Base-by-base conservation (phyloP, 108 stramenopile species). In the Skeletonema potamos region DNA sequence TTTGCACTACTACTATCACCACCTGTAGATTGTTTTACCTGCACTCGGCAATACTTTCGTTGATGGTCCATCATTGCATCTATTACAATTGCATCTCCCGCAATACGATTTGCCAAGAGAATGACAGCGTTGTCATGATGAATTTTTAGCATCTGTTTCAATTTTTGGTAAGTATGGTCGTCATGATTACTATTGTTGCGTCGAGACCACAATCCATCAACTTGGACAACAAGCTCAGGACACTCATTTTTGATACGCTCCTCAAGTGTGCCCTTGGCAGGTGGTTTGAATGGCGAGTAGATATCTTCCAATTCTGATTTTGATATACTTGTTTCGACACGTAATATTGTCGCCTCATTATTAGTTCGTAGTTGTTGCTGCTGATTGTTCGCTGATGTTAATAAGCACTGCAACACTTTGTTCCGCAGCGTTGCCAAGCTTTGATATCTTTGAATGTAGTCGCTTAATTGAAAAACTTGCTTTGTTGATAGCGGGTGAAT, bases 201-300 rank as follows among this genome's bases (percentile, higher is more conserved):
- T 34, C 30, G 33, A 33, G 58, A 66, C 87, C 87, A 88, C 2
- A 86, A 58, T 11, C 61, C 63, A 34, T 88, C 87, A 17, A 86
- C 41, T 2, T 61, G 39, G 10, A 18, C 56, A 15, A 80, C 64
- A 32, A 88, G 71, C 56, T 86, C 54, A 0, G 87, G 87, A 68
- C 84, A 77, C 27, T 88, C 73, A 27, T 54, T 59, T 41, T 56
- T 44, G 58, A 88, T 84, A 20, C 85, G 81, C 60, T 88, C 83
- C 28, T 72, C 59, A 17, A 88, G 66, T 15, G 80, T 78, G 24
- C 87, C 87, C 54, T 86, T 86, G 17, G 73, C 30, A 3, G 85
- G 85, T 43, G 87, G 87, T 61, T 86, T 86, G 68, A 73, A 87
- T 10, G 86, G 86, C 46, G 84, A 71, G 56, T 88, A 88, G 18